Evolutionary conservation across 1,139 yeast genomes (phyloP), one percentile per base, ranked within the genome.

Genomic region (Diutina sp.): DNA sequence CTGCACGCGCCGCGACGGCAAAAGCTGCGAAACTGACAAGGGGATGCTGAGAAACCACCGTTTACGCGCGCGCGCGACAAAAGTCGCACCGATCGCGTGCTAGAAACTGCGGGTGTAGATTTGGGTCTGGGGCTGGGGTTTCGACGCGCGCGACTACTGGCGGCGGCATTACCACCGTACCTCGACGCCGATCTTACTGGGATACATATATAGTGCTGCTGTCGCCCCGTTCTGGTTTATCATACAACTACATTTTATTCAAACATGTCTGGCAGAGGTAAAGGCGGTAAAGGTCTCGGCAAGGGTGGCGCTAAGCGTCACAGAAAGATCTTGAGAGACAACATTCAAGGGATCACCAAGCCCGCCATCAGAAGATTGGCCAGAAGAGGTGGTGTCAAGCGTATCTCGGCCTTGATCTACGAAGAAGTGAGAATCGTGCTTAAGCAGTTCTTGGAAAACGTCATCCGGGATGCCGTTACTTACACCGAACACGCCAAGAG

Each of bases 331-430:
- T 84, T 91, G 69, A 90, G 98, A 84, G 99, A 93, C 77, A 93
- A 93, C 91, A 91, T 93, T 67, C 98, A 91, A 82, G 99, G 99
- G 83, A 91, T 93, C 73, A 93, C 99, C 64, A 93, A 93, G 84
- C 99, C 99, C 74, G 99, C 99, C 71, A 93, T 93, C 74, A 90
- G 99, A 83, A 91, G 99, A 88, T 87, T 93, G 71, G 99, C 99
- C 61, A 91, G 99, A 86, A 90, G 99, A 89, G 99, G 99, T 81
- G 99, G 99, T 89, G 99, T 93, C 72, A 93, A 93, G 87, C 97
- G 98, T 88, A 93, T 93, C 70, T 91, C 98, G 64, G 98, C 97
- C 72, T 83, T 91, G 74, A 91, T 93, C 76, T 93, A 93, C 82
- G 98, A 93, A 80, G 97, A 91, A 83, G 97, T 95, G 70, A 90